These are phyloP conservation scores for Dryas drummondii DNA, from an alignment of 306 rosid species.

Conservation along the genomic window DNA sequence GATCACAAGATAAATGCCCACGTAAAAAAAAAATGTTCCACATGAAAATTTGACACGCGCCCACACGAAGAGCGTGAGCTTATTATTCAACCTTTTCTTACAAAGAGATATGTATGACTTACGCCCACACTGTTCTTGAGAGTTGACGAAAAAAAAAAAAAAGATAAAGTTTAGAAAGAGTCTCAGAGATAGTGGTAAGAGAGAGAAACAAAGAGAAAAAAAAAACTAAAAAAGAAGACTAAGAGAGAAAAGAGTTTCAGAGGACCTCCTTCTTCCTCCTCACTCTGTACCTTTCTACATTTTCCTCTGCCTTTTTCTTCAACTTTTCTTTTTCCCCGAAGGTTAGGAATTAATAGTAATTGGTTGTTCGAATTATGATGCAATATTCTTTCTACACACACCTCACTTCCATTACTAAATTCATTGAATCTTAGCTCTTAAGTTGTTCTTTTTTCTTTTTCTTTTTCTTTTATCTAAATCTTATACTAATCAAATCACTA, in stretches of 20 bases:
- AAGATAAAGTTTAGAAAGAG: conserved; percentile 8
- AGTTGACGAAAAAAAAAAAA: no score
- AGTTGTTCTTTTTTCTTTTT: conserved; percentile 24
- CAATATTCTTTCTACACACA: conserved; percentile 32
- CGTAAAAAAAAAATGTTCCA: no score
- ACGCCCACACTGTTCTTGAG: conserved; percentile 5
- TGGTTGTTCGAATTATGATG: conserved; percentile 33
- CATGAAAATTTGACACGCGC: conserved; percentile 17
- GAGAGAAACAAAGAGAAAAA: conserved; percentile 1
- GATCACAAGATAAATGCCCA: no score
- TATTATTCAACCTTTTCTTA: neutral
- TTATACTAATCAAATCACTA: conserved; percentile 12
- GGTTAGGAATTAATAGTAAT: conserved; percentile 18
- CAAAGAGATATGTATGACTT: conserved; percentile 38
- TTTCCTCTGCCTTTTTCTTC: conserved; percentile 18
- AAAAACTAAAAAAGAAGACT: neutral
- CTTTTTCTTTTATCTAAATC: conserved; percentile 3
- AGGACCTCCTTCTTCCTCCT: conserved; percentile 19
- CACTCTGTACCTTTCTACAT: conserved; percentile 31
- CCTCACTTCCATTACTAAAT: conserved; percentile 28
- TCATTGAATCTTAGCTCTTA: conserved; percentile 53
- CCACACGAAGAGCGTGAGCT: conserved; percentile 29
- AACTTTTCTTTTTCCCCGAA: conserved; percentile 30
- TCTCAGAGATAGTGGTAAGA: neutral
- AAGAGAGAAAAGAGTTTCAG: neutral